Conservation (phyloP, 164 flowering plant species). For the Buxus sempervirens region DNA sequence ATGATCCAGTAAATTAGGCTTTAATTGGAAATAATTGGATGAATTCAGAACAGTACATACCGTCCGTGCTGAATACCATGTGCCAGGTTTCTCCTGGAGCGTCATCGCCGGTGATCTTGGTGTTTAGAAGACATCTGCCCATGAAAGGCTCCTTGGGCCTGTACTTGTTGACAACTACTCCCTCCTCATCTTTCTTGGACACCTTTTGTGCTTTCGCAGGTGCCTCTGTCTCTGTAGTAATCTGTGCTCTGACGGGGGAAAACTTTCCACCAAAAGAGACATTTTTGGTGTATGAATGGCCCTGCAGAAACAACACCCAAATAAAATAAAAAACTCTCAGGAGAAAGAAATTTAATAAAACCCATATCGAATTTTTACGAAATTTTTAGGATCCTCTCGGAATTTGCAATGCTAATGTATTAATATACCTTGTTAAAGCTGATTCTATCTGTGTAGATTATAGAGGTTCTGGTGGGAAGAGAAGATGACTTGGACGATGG, state of each 20-base stretch:
- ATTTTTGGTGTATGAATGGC: slow-evolving; percentile 40
- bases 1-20: too few species aligned
- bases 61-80: slow-evolving; percentile 98
- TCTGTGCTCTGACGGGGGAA: slow-evolving; percentile 74
- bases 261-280: slow-evolving; percentile 42
- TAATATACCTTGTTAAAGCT: slow-evolving; percentile 56
- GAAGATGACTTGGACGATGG: slow-evolving; percentile 71
- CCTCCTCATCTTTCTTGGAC: slow-evolving; percentile 84
- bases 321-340: slow-evolving; percentile 8
- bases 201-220: slow-evolving; percentile 75
- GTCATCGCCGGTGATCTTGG: slow-evolving; percentile 94
- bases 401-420: too few species aligned
- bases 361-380: neutral
- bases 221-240: slow-evolving; percentile 48
- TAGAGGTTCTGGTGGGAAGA: slow-evolving; percentile 52
- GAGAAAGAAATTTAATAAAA: neutral
- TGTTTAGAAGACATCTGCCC: slow-evolving; percentile 86
- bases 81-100: slow-evolving; percentile 99
- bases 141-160: slow-evolving; percentile 81
- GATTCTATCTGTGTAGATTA: slow-evolving; percentile 54
- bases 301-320: slow-evolving; percentile 35
- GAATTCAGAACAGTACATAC: slow-evolving; percentile 25
- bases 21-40: too few species aligned
- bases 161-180: slow-evolving; percentile 79
- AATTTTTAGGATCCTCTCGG: too few species aligned